A percentile compares a stretch with the other conserved stretches of the same genome.
phyloP scores from a whole-genome alignment of 1,284 basidiomycete genomes.

The Quambalaria eucalypti region DNA sequence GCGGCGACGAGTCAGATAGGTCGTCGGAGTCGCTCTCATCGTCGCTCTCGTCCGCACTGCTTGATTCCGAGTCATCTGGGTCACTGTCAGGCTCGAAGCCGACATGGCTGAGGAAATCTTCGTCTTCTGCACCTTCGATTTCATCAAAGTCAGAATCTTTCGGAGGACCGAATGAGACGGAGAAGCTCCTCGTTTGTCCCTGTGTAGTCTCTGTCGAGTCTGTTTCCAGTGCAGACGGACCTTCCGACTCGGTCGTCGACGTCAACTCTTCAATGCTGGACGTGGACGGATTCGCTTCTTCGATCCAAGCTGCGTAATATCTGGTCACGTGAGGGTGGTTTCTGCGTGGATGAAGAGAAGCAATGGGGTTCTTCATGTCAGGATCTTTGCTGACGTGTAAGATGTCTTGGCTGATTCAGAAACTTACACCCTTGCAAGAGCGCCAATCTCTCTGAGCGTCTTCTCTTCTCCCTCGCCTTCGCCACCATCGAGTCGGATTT shows the following conservation, averaged over 20 bases:
- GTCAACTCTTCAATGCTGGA: background rate
- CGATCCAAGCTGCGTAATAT: slow-evolving; percentile 53
- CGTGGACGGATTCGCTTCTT: slow-evolving; percentile 10
- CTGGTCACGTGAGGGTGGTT: slow-evolving; percentile 84
- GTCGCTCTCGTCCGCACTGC: slow-evolving; percentile 45
- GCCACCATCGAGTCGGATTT: slow-evolving; percentile 66
- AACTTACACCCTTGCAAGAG: slow-evolving; percentile 71
- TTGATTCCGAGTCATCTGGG: slow-evolving; percentile 15
- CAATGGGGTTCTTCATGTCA: too few relatives aligned
- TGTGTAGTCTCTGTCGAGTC: too few relatives aligned
- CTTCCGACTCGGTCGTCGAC: background rate
- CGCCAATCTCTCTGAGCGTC: slow-evolving; percentile 84
- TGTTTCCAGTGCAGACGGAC: too few relatives aligned
- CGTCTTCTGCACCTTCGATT: slow-evolving; percentile 13
- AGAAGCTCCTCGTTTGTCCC: background rate
- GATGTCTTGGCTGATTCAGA: too few relatives aligned
- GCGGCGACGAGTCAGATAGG: background rate
- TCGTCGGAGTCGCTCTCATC: slow-evolving; percentile 8
- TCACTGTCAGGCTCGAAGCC: too few relatives aligned
- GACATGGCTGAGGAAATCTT: slow-evolving; percentile 50
- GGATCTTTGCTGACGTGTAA: too few relatives aligned
- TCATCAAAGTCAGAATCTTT: slow-evolving; percentile 3
- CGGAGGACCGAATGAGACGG: background rate
- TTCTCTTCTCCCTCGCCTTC: slow-evolving; percentile 62
- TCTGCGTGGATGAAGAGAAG: too few relatives aligned